A percentile compares a stretch with the other conserved stretches of the same genome.
Evolutionary conservation across 805 yeast species (phyloP).

Genomic region (Kockiozyma suomiensis): DNA sequence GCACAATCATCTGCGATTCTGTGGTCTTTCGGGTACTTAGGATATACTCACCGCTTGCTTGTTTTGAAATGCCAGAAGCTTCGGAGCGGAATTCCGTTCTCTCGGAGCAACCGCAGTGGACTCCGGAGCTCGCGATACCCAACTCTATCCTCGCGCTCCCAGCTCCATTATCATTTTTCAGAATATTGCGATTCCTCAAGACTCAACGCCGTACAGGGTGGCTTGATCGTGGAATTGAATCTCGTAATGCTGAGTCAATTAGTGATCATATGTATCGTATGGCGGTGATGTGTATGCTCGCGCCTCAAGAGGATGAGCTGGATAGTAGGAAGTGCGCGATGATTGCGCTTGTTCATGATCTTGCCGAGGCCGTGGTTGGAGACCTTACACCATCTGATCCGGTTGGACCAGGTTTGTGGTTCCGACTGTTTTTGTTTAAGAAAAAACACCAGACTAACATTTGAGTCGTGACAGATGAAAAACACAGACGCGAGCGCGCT

Average conservation of each 20-base stretch:
- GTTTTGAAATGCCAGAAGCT: neutral
- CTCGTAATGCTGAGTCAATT: slow-evolving; percentile 41
- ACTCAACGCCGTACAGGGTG: slow-evolving; percentile 90
- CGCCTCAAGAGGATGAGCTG: slow-evolving; percentile 51
- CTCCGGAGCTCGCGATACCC: slow-evolving; percentile 50
- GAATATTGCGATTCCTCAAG: slow-evolving; percentile 52
- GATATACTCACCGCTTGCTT: too few relatives aligned
- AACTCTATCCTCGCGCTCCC: slow-evolving; percentile 37
- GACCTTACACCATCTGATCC: slow-evolving; percentile 86
- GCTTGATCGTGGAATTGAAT: slow-evolving; percentile 66
- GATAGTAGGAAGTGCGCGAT: slow-evolving; percentile 73
- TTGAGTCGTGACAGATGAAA: slow-evolving; percentile 66
- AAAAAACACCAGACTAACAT: neutral
- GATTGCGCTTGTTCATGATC: slow-evolving; percentile 89
- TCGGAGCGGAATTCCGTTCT: neutral
- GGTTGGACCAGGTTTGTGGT: slow-evolving; percentile 55
- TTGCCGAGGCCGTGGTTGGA: slow-evolving; percentile 92
- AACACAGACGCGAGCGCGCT: slow-evolving; percentile 75
- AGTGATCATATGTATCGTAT: slow-evolving; percentile 97
- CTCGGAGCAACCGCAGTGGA: slow-evolving; percentile 10
- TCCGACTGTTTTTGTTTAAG: too few relatives aligned
- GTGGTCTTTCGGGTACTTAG: too few relatives aligned
- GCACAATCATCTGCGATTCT: too few relatives aligned
- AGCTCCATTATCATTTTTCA: slow-evolving; percentile 30
- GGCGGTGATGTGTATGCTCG: slow-evolving; percentile 77